Base-by-base conservation (phyloP, 768 basidiomycete species). In the Galerina sulciceps region DNA sequence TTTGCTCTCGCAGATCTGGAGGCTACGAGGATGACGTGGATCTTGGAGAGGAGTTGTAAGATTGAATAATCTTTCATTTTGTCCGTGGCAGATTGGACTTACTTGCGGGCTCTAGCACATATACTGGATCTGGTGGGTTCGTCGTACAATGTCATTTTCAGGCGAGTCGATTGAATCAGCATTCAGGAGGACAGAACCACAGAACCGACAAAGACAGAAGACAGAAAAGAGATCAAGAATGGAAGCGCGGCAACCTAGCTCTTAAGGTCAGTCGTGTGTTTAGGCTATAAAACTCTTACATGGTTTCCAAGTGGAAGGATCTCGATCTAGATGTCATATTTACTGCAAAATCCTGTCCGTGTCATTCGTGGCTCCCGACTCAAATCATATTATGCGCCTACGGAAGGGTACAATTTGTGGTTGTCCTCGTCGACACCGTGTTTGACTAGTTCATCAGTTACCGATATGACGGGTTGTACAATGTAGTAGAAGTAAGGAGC, bases 21-120 rank as follows among this genome's bases (percentile, higher is more conserved):
- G 57, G 58, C 10, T 64, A 65, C 38, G 64, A 65, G 38, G 67
- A 66, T 18, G 67, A 65, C 47, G 48, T 59, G 15, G 65, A 66
- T 44, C 40, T 50, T 4, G 65, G 66, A 13, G 53, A 63, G 36
- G 64, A 65, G 45, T 60, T 66, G 59, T 64, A 38, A 61, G 63
- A 31, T 31, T 31, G 26, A 31, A n/a, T 18, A 18, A 50, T 6
- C 3, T 2, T 38, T 44, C 18, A 13, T 40, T 51, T n/a, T 10
- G 3, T 56, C 17, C 31, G 9, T 40, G 8, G 13, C 18, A 26
- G 13, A 5, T 46, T 38, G 17, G 41, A 53, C 37, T 20, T 51
- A 45, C 18, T 13, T 31, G 44, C 17, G 23, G 36, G 63, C 18
- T 10, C 14, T 14, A 38, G 65, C 26, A 67, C 55, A 10, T 67